Percentiles rank a stretch among this genome's conserved stretches.
These are phyloP conservation scores for Phytophthora chlamydospora DNA, from an alignment of 352 stramenopile species.

Conservation along the genomic window DNA sequence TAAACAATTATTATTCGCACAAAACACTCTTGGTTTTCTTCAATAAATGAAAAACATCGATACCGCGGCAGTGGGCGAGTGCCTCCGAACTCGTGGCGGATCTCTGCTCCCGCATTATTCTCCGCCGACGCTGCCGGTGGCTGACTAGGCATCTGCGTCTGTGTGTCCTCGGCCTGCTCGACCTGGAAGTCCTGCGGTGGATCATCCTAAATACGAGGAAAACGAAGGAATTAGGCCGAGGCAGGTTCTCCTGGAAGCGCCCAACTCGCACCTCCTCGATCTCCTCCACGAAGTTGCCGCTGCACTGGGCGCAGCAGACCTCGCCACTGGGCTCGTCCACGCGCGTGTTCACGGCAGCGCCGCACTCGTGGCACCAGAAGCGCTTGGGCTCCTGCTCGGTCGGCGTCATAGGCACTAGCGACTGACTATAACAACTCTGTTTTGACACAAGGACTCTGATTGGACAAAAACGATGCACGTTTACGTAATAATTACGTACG, in stretches of 20 bases:
- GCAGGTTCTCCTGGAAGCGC: background rate
- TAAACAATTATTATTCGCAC: conserved; percentile 6
- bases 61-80: conserved; percentile 29
- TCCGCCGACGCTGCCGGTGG: conserved; percentile 1
- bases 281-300: conserved; percentile 88
- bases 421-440: conserved; percentile 26
- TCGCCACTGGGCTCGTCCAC: conserved; percentile 68
- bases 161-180: conserved; percentile 29
- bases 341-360: conserved; percentile 51
- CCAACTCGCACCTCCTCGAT: conserved; percentile 60
- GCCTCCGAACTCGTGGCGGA: conserved; percentile 43
- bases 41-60: conserved; percentile 1
- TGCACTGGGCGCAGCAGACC: conserved; percentile 73
- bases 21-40: background rate
- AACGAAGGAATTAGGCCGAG: conserved; percentile 19
- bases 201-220: conserved; percentile 53
- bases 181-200: conserved; percentile 61
- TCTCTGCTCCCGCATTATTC: conserved; percentile 21
- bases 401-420: conserved; percentile 26
- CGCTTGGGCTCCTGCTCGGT: conserved; percentile 27
- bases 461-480: conserved; percentile 16
- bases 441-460: conserved; percentile 31
- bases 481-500: background rate
- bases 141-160: conserved; percentile 22
- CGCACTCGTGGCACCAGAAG: conserved; percentile 90